phyloP scores from a whole-genome alignment of 768 basidiomycete species.

The Suillus plorans region DNA sequence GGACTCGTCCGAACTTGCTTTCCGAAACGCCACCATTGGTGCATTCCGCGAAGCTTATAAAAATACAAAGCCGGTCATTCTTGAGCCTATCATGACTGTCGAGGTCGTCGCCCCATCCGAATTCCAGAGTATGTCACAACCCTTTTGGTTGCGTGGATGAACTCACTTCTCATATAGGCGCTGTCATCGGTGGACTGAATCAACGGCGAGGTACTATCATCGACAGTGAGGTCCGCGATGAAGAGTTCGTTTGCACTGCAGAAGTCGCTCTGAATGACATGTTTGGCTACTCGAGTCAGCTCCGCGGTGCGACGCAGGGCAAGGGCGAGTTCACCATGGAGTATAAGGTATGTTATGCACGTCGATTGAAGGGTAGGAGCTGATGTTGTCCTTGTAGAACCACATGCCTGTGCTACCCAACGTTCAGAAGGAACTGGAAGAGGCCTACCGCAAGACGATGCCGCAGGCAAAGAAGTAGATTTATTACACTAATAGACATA shows the following conservation, averaged over 20 bases:
- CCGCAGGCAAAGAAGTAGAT: slow-evolving; percentile 69
- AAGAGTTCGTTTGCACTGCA: slow-evolving; percentile 89
- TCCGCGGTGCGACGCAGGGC: slow-evolving; percentile 94
- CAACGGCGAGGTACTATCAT: slow-evolving; percentile 90
- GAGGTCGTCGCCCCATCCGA: slow-evolving; percentile 95
- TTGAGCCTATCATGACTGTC: slow-evolving; percentile 99
- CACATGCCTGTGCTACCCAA: slow-evolving; percentile 85
- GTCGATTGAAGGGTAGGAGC: background rate
- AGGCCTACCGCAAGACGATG: slow-evolving; percentile 79
- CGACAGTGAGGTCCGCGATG: slow-evolving; percentile 95
- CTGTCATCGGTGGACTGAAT: slow-evolving; percentile 93
- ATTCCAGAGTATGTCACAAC: slow-evolving; percentile 74
- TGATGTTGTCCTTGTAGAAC: slow-evolving; percentile 40
- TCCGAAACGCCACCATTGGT: slow-evolving; percentile 85
- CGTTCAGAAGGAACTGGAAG: slow-evolving; percentile 86
- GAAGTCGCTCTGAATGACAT: slow-evolving; percentile 97
- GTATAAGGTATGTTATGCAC: slow-evolving; percentile 56
- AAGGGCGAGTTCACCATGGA: slow-evolving; percentile 90
- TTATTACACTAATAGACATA: background rate
- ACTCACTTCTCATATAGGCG: slow-evolving; percentile 41
- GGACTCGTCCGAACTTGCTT: slow-evolving; percentile 96
- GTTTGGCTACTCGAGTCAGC: slow-evolving; percentile 95
- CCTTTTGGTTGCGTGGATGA: background rate
- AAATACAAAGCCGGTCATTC: slow-evolving; percentile 72
- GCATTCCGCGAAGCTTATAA: slow-evolving; percentile 91